Conservation (phyloP, 108 stramenopile species). For the Epipyxis sp. region DNA sequence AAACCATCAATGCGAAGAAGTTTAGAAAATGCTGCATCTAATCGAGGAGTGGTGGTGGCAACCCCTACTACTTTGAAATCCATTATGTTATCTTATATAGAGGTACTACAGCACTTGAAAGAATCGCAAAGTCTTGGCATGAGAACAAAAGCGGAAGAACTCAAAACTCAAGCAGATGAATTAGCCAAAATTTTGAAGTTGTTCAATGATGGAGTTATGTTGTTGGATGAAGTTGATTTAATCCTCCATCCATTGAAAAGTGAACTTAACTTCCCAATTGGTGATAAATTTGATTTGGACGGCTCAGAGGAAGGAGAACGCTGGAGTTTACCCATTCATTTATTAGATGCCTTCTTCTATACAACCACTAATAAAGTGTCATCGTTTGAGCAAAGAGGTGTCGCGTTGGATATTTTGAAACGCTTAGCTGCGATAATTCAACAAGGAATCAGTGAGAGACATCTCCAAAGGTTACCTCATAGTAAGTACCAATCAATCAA, state of each 20-base stretch:
- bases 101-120: neutral
- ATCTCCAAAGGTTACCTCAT: conserved; percentile 12
- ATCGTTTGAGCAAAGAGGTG: conserved; percentile 38
- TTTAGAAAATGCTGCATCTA: conserved; percentile 2
- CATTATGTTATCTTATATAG: conserved; percentile 41
- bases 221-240: conserved; percentile 53
- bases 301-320: conserved; percentile 29
- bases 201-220: conserved; percentile 35
- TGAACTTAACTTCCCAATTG: conserved; percentile 53
- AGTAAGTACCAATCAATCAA: neutral
- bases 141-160: neutral
- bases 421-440: neutral
- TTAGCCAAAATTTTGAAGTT: conserved; percentile 28
- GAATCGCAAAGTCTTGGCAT: neutral
- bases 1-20: neutral
- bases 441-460: neutral
- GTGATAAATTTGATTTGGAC: conserved; percentile 35
- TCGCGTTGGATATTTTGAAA: conserved; percentile 15
- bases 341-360: conserved; percentile 43
- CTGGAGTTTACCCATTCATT: conserved; percentile 40
- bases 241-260: conserved; percentile 46
- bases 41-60: conserved; percentile 38
- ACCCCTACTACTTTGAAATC: conserved; percentile 42
- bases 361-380: conserved; percentile 28
- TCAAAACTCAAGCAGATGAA: conserved; percentile 38